These are phyloP conservation scores for Moesziomyces sp. DNA, from an alignment of 1,284 basidiomycete species.

Conservation along the genomic window DNA sequence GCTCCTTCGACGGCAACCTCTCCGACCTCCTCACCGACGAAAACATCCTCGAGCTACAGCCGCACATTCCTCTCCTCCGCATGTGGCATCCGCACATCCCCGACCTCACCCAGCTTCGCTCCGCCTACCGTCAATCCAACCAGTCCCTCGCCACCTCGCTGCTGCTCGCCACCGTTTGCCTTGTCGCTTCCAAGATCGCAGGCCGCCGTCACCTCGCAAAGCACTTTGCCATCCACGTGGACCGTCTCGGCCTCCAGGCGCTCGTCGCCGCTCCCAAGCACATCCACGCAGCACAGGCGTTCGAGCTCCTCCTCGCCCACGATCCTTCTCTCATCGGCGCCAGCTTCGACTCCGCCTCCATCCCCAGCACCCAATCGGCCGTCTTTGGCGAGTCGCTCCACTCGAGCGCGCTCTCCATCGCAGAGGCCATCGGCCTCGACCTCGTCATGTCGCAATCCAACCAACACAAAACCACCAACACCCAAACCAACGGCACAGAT, in stretches of 20 bases:
- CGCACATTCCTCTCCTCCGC: slow-evolving; percentile 10
- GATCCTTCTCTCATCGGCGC: slow-evolving; percentile 26
- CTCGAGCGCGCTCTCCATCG: slow-evolving; percentile 20
- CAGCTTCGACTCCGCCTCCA: slow-evolving; percentile 13
- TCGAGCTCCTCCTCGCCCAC: slow-evolving; percentile 24
- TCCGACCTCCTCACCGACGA: slow-evolving; percentile 20
- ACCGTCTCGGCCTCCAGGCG: slow-evolving; percentile 31
- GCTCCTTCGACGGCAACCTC: slow-evolving; percentile 16
- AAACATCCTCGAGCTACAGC: slow-evolving; percentile 17
- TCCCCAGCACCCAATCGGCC: slow-evolving; percentile 6
- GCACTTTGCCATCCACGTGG: slow-evolving; percentile 24
- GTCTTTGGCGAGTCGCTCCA: slow-evolving; percentile 27
- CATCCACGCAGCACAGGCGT: slow-evolving; percentile 25
- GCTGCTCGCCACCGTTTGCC: slow-evolving; percentile 19
- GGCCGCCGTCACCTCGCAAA: slow-evolving; percentile 11
- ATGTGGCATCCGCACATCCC: slow-evolving; percentile 38
- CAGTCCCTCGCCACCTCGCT: slow-evolving; percentile 17
- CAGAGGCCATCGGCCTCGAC: slow-evolving; percentile 23
- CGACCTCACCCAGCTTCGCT: slow-evolving; percentile 8
- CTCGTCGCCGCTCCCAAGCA: slow-evolving; percentile 32
- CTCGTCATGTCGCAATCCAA: slow-evolving; percentile 15
- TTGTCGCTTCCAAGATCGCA: slow-evolving; percentile 29
- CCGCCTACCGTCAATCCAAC: slow-evolving; percentile 1
- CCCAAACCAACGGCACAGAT: not conserved
- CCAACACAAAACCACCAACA: not conserved